phyloP scores from a whole-genome alignment of 176 grass and related monocot species.

The Aegilops tauschii region DNA sequence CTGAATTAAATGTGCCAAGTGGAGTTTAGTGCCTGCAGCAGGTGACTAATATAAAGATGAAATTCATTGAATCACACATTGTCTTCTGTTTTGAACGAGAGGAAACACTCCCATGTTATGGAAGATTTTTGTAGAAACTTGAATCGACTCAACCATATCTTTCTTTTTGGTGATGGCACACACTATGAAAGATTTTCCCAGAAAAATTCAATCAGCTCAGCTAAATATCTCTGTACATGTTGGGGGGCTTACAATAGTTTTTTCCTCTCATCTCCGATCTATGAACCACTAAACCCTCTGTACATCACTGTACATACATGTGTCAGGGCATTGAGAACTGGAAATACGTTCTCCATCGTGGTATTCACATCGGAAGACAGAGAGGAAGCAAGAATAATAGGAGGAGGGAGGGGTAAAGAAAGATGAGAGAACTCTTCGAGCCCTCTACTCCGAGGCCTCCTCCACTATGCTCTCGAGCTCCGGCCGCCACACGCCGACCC shows the following conservation, averaged over 20 bases:
- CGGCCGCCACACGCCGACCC: constrained; percentile 74
- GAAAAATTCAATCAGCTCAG: background rate
- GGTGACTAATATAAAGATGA: background rate
- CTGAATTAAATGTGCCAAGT: background rate
- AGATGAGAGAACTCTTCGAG: constrained; percentile 26
- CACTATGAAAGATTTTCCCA: background rate
- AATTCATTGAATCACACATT: no score
- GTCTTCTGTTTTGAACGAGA: no score
- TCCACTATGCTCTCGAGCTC: constrained; percentile 83
- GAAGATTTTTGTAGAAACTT: background rate
- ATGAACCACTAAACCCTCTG: constrained; percentile 24
- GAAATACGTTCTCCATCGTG: constrained; percentile 20
- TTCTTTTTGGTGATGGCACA: no score
- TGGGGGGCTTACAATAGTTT: constrained; percentile 28
- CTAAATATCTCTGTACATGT: constrained; percentile 45
- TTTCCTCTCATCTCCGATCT: constrained; percentile 31
- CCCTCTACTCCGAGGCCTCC: constrained; percentile 41
- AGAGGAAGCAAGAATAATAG: constrained; percentile 35
- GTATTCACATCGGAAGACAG: constrained; percentile 45
- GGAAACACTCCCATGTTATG: no score
- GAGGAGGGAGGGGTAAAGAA: background rate
- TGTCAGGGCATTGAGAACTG: constrained; percentile 26
- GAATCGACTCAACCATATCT: background rate
- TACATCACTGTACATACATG: constrained; percentile 22
- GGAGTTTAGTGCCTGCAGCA: background rate